A percentile compares a stretch with the other conserved stretches of the same genome.
Evolutionary conservation across 139 green algal genomes (phyloP).

Genomic region (Coelastrella sp.): DNA sequence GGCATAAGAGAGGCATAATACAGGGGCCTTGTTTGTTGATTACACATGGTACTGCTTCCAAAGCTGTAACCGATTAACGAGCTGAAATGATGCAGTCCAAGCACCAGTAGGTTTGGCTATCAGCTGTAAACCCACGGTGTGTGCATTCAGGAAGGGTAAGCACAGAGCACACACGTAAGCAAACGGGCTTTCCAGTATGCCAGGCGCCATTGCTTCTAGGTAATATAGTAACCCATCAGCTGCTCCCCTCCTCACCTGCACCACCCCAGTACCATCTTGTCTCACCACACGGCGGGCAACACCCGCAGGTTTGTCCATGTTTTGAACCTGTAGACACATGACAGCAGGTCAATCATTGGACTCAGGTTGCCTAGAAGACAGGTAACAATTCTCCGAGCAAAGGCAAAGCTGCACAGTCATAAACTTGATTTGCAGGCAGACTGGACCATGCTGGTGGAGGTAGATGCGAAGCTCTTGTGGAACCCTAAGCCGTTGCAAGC

Average conservation of each 20-base stretch:
- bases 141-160: too few relatives aligned
- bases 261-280: background rate
- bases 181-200: background rate
- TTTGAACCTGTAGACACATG: background rate
- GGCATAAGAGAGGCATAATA: background rate
- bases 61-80: too few relatives aligned
- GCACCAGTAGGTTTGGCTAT: too few relatives aligned
- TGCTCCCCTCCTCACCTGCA: conserved; percentile 9
- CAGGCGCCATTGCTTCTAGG: background rate
- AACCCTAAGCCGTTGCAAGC: background rate
- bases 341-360: background rate
- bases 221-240: background rate
- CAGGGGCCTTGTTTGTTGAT: background rate
- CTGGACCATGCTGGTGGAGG: too few relatives aligned
- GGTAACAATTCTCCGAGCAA: background rate
- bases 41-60: too few relatives aligned
- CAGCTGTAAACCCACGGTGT: too few relatives aligned
- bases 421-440: too few relatives aligned
- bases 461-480: too few relatives aligned
- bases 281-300: conserved; percentile 25
- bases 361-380: background rate
- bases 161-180: too few relatives aligned
- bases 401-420: too few relatives aligned
- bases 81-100: too few relatives aligned
- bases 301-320: conserved; percentile 45